These are phyloP conservation scores for Acmispon strigosus DNA, from an alignment of 306 rosid species.

Conservation along the genomic window DNA sequence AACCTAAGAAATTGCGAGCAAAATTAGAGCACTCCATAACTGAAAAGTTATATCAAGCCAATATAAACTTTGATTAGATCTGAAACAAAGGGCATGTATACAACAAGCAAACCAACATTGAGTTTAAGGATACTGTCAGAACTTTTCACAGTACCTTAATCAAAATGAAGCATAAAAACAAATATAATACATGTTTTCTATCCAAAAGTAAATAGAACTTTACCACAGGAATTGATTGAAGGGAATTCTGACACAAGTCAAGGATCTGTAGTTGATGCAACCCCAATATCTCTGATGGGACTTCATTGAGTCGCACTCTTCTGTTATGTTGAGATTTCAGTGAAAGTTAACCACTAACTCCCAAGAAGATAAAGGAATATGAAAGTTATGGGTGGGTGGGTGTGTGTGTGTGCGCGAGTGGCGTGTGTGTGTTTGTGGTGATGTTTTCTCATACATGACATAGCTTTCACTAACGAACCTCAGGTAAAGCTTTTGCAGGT, in stretches of 20 bases:
- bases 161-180: neutral
- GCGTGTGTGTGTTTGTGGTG: neutral
- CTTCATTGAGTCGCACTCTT: constrained; percentile 59
- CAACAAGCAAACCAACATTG: neutral
- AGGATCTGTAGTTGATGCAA: constrained; percentile 62
- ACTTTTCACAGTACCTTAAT: constrained; percentile 11
- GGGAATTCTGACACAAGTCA: constrained; percentile 82
- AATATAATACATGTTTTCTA: constrained; percentile 8
- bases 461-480: constrained; percentile 51
- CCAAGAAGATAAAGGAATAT: neutral
- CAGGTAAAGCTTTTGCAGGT: constrained; percentile 80
- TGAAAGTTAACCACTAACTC: constrained; percentile 19
- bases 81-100: constrained; percentile 4
- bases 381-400: no score
- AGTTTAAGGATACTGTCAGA: constrained; percentile 1
- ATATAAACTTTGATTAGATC: neutral
- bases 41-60: neutral
- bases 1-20: neutral
- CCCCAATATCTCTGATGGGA: constrained; percentile 62
- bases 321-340: constrained; percentile 40
- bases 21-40: neutral
- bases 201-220: neutral
- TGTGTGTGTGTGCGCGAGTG: no score
- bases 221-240: constrained; percentile 79
- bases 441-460: constrained; percentile 1